Base-by-base conservation (phyloP, 2,329 filamentous ascomycete species). In the Hypoxylon sp. region DNA sequence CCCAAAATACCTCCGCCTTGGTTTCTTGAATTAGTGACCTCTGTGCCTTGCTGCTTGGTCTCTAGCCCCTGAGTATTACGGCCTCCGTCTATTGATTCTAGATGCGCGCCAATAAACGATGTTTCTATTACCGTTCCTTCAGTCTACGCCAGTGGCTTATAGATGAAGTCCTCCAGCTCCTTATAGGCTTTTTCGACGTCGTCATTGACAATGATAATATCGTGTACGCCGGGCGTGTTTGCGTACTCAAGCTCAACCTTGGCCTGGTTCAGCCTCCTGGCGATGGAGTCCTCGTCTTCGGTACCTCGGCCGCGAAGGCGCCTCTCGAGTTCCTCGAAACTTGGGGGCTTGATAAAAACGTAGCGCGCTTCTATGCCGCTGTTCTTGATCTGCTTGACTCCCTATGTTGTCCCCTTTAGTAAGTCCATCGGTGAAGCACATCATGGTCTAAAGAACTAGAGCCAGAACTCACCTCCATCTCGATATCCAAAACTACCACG, bases 321-420 rank as follows among this genome's bases (percentile, higher is more conserved):
- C 75, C 87, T 79, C 83, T 97, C 94, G 39, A 98, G 85, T 54
- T 89, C 86, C 75, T 92, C 89, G 72, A 92, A 82, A 3, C 88
- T 91, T 0, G 94, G 95, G 11, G 94, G 94, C 37, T 92, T 88
- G 68, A 98, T 87, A 81, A 97, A 97, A 72, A 97, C 82, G 82
- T 93, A 97, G 61, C 93, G 89, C 6, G 93, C 92, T 62, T 90
- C 86, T 69, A 94, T 87, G 73, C 86, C 86, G 54, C 91, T 92
- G 69, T 87, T 87, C 80, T 94, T 93, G 76, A 98, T 92, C 82
- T 98, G 94, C 84, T 97, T 97, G 65, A 98, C 94, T 67, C 94
- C 94, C 87, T 71, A 46, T 68, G 58, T 52, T 35, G 39, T 60
- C n/a, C 21, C 19, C n/a, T 52, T 67, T 62, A 69, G 63, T 29